Evolutionary conservation across 805 yeast genomes (phyloP).

Genomic region (Candida broadrunensis): DNA sequence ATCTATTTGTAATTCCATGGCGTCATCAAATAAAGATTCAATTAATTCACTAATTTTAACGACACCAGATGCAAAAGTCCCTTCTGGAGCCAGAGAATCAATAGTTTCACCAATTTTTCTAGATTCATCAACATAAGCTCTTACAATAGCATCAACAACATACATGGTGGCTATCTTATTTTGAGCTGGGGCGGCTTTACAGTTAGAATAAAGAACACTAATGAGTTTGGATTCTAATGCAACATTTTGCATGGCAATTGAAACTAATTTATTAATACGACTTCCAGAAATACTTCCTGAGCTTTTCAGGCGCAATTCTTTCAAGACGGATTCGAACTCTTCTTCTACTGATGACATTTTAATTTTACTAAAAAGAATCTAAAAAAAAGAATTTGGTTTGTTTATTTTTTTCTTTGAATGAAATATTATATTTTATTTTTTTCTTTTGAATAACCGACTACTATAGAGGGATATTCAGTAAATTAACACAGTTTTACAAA

Average conservation of each 20-base stretch:
- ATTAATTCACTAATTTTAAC: slow-evolving; percentile 62
- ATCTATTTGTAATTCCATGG: slow-evolving; percentile 50
- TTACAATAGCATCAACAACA: slow-evolving; percentile 87
- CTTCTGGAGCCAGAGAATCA: slow-evolving; percentile 52
- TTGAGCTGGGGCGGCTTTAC: slow-evolving; percentile 69
- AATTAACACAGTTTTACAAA: too few species aligned
- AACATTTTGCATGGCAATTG: slow-evolving; percentile 70
- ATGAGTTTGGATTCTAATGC: slow-evolving; percentile 54
- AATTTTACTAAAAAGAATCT: background rate
- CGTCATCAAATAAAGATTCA: slow-evolving; percentile 60
- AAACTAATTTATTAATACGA: slow-evolving; percentile 83
- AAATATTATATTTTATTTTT: background rate
- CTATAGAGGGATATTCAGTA: too few species aligned
- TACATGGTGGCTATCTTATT: slow-evolving; percentile 91
- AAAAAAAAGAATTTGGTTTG: background rate
- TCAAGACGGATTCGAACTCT: slow-evolving; percentile 46
- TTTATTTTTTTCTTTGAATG: background rate
- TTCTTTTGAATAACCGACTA: background rate
- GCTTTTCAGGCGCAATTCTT: slow-evolving; percentile 55
- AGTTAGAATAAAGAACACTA: slow-evolving; percentile 57
- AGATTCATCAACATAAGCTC: slow-evolving; percentile 79
- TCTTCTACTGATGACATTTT: slow-evolving; percentile 38
- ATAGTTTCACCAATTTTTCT: slow-evolving; percentile 51
- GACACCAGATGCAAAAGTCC: slow-evolving; percentile 74
- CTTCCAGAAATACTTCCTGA: slow-evolving; percentile 96